phyloP scores from a whole-genome alignment of 768 basidiomycete genomes.

The Lactarius evosmus region DNA sequence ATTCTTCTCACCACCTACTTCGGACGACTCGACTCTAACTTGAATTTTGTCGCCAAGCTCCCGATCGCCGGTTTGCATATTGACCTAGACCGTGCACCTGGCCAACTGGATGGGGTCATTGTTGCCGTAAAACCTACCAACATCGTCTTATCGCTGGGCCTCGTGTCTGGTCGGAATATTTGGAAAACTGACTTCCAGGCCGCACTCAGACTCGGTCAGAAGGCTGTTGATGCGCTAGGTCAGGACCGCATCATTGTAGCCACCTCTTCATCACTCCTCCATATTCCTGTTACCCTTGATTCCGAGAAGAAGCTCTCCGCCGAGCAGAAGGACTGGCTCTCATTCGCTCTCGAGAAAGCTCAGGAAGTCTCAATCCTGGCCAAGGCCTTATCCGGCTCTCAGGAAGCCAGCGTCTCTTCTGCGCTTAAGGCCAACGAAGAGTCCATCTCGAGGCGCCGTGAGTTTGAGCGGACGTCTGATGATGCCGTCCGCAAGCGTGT shows the following conservation, averaged over 20 bases:
- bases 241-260: constrained; percentile 87
- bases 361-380: constrained; percentile 87
- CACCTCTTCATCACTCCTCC: constrained; percentile 96
- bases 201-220: constrained; percentile 78
- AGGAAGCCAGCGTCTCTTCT: constrained; percentile 63
- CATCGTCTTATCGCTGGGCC: constrained; percentile 84
- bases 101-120: constrained; percentile 79
- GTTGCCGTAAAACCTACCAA: constrained; percentile 79
- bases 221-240: constrained; percentile 80
- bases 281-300: constrained; percentile 94
- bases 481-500: constrained; percentile 94
- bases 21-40: constrained; percentile 89
- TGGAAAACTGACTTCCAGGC: constrained; percentile 96
- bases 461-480: constrained; percentile 92
- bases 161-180: constrained; percentile 98
- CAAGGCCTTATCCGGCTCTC: constrained; percentile 78
- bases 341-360: constrained; percentile 96
- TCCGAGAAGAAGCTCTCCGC: constrained; percentile 87
- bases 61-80: constrained; percentile 94
- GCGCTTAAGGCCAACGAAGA: constrained; percentile 85
- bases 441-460: constrained; percentile 91
- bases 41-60: constrained; percentile 86
- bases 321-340: constrained; percentile 96
- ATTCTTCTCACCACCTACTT: constrained; percentile 97
- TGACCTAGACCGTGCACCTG: constrained; percentile 91